A percentile compares a stretch with the other conserved stretches of the same genome.
Evolutionary conservation across 352 stramenopile species (phyloP).

Genomic region (Phytophthora pluvialis): DNA sequence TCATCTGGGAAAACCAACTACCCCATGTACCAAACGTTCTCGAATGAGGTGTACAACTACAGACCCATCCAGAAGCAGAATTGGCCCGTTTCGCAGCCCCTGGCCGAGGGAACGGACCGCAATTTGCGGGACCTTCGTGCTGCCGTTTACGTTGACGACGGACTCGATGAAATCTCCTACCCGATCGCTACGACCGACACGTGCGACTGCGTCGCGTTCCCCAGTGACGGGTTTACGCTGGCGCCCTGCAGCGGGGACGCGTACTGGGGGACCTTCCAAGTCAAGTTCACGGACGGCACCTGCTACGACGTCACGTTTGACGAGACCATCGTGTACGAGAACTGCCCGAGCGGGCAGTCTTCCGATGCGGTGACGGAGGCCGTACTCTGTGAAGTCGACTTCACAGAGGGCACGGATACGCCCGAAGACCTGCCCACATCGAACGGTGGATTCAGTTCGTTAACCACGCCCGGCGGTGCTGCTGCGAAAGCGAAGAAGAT

Average conservation of each 20-base stretch:
- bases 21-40: slow-evolving; percentile 6
- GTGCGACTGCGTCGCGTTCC: slow-evolving; percentile 12
- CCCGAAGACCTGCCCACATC: not conserved
- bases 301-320: slow-evolving; percentile 25
- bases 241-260: not conserved
- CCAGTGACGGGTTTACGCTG: not conserved
- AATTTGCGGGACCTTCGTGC: not conserved
- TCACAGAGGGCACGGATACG: slow-evolving; percentile 3
- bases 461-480: no score
- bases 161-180: slow-evolving; percentile 17
- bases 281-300: slow-evolving; percentile 7
- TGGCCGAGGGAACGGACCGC: not conserved
- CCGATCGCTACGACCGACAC: slow-evolving; percentile 9
- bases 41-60: slow-evolving; percentile 8
- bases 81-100: not conserved
- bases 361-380: not conserved
- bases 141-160: not conserved
- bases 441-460: no score
- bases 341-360: slow-evolving; percentile 4
- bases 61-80: not conserved
- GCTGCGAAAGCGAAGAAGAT: not conserved
- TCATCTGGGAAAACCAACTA: not conserved
- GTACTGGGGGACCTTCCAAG: slow-evolving; percentile 16
- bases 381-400: slow-evolving; percentile 19
- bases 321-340: slow-evolving; percentile 1